Percentiles rank a stretch among this genome's conserved stretches.
Evolutionary conservation across 768 basidiomycete species (phyloP).

Genomic region (Plicaturopsis crispa): DNA sequence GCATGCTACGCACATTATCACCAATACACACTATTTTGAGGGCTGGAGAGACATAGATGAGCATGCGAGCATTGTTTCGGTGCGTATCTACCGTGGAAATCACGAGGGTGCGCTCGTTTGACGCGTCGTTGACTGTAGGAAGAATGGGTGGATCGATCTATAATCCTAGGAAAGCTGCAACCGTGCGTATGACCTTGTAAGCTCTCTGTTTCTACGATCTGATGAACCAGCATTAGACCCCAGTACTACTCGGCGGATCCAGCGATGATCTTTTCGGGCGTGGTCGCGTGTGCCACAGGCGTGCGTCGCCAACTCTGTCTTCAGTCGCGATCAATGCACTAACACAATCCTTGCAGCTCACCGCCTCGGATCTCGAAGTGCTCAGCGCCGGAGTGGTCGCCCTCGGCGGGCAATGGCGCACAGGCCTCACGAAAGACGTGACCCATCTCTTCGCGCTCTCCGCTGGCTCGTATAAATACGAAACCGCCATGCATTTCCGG

Average conservation of each 20-base stretch:
- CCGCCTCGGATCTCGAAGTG: slow-evolving; percentile 59
- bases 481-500: slow-evolving; percentile 49
- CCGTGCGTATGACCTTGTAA: slow-evolving; percentile 34
- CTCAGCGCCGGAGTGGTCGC: slow-evolving; percentile 65
- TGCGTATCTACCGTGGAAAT: no score
- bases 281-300: slow-evolving; percentile 66
- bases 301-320: slow-evolving; percentile 26
- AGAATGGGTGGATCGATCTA: slow-evolving; percentile 64
- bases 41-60: slow-evolving; percentile 40
- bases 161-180: slow-evolving; percentile 50
- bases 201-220: not conserved
- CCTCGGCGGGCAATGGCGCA: slow-evolving; percentile 78
- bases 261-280: slow-evolving; percentile 72
- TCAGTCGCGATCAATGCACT: not conserved
- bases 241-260: slow-evolving; percentile 73
- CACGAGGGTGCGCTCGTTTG: no score
- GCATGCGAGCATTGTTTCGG: no score
- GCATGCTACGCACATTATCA: slow-evolving; percentile 47
- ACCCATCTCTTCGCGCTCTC: slow-evolving; percentile 76
- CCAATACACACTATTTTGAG: slow-evolving; percentile 47
- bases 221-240: slow-evolving; percentile 24
- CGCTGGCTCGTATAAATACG: slow-evolving; percentile 41
- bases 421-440: slow-evolving; percentile 72
- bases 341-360: slow-evolving; percentile 32
- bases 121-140: slow-evolving; percentile 28